Conservation (phyloP, 2,329 filamentous ascomycete species). For the Raffaelea ambrosiae region DNA sequence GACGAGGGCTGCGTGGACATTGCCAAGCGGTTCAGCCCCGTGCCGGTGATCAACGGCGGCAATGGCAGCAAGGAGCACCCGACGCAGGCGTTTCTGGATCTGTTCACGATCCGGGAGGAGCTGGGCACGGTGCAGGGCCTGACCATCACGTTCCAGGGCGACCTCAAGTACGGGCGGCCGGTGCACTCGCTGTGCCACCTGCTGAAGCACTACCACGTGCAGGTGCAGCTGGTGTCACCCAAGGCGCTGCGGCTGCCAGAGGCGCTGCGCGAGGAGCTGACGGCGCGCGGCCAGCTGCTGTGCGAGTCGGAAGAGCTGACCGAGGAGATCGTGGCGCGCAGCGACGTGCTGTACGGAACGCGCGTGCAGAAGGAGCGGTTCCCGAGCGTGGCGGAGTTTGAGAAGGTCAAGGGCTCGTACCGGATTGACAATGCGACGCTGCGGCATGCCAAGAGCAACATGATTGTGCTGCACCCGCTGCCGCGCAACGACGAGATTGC, state of each 20-base stretch:
- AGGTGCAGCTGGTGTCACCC: slow-evolving; percentile 85
- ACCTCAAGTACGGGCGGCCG: slow-evolving; percentile 85
- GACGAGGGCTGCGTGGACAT: slow-evolving; percentile 70
- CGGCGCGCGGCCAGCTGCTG: slow-evolving; percentile 66
- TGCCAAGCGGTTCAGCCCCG: slow-evolving; percentile 77
- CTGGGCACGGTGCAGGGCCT: slow-evolving; percentile 90
- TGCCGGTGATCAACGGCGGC: slow-evolving; percentile 93
- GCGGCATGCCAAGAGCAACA: slow-evolving; percentile 83
- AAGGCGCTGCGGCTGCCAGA: slow-evolving; percentile 67
- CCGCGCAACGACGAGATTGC: slow-evolving; percentile 89
- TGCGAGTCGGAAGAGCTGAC: slow-evolving; percentile 71
- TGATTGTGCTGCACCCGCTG: slow-evolving; percentile 92
- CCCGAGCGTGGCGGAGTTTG: slow-evolving; percentile 69
- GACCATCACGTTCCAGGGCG: slow-evolving; percentile 92
- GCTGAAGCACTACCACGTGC: slow-evolving; percentile 90
- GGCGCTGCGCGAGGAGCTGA: slow-evolving; percentile 64
- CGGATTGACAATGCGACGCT: slow-evolving; percentile 85
- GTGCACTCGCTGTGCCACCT: slow-evolving; percentile 94
- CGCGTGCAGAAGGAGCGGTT: slow-evolving; percentile 96
- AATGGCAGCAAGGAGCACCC: slow-evolving; percentile 96
- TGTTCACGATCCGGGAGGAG: slow-evolving; percentile 98
- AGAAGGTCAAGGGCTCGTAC: slow-evolving; percentile 80
- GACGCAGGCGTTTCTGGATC: slow-evolving; percentile 92
- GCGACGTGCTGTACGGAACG: slow-evolving; percentile 94
- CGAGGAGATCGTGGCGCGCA: slow-evolving; percentile 74